Percentiles rank a stretch among this genome's conserved stretches.
Evolutionary conservation across 192 early-diverging fungal species (phyloP).

Genomic region (Diversispora eburnea): DNA sequence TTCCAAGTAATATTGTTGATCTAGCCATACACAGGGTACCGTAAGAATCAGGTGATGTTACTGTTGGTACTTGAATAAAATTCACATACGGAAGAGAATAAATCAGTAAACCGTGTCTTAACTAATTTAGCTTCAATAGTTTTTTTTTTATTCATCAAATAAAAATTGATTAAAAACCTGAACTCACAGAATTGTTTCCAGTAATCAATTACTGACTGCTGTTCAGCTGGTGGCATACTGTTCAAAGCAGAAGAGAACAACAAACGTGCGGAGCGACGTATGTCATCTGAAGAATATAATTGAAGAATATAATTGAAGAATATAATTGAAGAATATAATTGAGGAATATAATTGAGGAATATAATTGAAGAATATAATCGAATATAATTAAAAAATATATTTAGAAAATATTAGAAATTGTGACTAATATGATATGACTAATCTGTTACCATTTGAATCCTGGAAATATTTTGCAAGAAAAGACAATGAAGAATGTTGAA

Average conservation of each 20-base stretch:
- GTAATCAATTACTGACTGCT: slow-evolving; percentile 55
- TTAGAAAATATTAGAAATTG: background rate
- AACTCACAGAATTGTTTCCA: slow-evolving; percentile 65
- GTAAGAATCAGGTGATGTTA: slow-evolving; percentile 35
- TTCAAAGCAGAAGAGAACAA: slow-evolving; percentile 54
- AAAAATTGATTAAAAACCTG: background rate
- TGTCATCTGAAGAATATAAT: slow-evolving; percentile 49
- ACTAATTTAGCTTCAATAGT: too few species aligned
- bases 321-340: too few species aligned
- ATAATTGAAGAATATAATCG: too few species aligned
- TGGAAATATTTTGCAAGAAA: slow-evolving; percentile 81
- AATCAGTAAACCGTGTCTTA: slow-evolving; percentile 11
- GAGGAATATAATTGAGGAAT: background rate
- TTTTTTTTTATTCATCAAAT: too few species aligned
- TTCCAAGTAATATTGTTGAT: slow-evolving; percentile 70
- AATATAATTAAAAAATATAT: too few species aligned
- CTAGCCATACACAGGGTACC: slow-evolving; percentile 51
- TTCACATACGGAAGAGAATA: background rate
- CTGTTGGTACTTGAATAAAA: slow-evolving; percentile 46
- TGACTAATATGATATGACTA: background rate
- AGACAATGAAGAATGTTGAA: slow-evolving; percentile 62
- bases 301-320: background rate
- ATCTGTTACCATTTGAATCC: slow-evolving; percentile 61
- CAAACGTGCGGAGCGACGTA: slow-evolving; percentile 61
- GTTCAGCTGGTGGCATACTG: slow-evolving; percentile 48